Evolutionary conservation across 257 asterid genomes (phyloP).

Genomic region (Avicennia marina): DNA sequence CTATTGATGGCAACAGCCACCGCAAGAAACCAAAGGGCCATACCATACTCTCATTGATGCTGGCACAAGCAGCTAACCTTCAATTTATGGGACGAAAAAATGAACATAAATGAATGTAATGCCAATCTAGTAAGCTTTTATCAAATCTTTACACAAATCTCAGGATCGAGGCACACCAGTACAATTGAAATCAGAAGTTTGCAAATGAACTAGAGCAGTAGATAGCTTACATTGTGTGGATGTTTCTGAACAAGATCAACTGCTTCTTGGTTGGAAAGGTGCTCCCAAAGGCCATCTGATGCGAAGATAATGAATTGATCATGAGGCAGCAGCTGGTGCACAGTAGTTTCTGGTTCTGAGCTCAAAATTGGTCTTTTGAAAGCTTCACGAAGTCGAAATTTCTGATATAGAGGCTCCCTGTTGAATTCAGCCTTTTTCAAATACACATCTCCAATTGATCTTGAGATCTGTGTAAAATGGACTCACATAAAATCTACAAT

Average conservation of each 20-base stretch:
- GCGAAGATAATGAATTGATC: conserved; percentile 67
- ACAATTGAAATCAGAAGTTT: too few species aligned
- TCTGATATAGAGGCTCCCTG: conserved; percentile 62
- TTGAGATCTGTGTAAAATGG: conserved; percentile 39
- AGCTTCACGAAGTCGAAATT: conserved; percentile 64
- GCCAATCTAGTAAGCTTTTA: too few species aligned
- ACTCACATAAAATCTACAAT: conserved; percentile 3
- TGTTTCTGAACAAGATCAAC: conserved; percentile 59
- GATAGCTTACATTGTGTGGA: conserved; percentile 56
- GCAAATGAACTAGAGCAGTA: too few species aligned
- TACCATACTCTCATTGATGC: too few species aligned
- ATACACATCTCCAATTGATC: conserved; percentile 69
- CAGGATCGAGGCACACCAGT: too few species aligned
- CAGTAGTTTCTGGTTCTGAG: conserved; percentile 50
- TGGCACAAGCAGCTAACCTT: too few species aligned
- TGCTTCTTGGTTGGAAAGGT: conserved; percentile 62
- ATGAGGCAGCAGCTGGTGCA: conserved; percentile 53
- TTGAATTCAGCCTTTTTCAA: conserved; percentile 56
- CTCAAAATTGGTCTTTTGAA: conserved; percentile 62
- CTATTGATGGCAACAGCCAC: too few species aligned
- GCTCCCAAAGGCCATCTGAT: conserved; percentile 80
- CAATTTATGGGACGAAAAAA: too few species aligned
- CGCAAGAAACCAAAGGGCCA: too few species aligned
- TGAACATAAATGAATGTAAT: too few species aligned
- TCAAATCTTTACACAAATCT: too few species aligned